Evolutionary conservation across 768 basidiomycete species (phyloP).

Genomic region (Galerina sulciceps): DNA sequence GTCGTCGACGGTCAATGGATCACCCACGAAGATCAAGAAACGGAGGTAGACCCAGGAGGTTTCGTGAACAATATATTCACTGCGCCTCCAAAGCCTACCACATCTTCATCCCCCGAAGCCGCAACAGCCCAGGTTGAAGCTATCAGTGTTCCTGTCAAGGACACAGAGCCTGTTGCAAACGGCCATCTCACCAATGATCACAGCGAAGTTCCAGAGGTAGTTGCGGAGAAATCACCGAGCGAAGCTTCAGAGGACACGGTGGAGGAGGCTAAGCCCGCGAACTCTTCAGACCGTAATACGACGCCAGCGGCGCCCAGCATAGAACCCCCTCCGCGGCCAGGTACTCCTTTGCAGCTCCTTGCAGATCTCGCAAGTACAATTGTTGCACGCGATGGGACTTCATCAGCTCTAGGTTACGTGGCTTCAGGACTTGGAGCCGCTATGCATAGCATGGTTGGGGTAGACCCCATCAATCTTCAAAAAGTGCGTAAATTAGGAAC

Average conservation of each 20-base stretch:
- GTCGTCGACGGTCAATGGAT: constrained; percentile 78
- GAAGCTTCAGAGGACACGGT: constrained; percentile 11
- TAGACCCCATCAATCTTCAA: constrained; percentile 41
- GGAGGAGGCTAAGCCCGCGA: constrained; percentile 17
- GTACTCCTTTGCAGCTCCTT: constrained; percentile 32
- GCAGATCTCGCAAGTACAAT: constrained; percentile 41
- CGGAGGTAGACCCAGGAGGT: constrained; percentile 63
- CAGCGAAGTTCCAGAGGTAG: constrained; percentile 2
- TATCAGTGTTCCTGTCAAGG: constrained; percentile 4
- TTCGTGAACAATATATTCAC: constrained; percentile 73
- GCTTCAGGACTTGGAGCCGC: constrained; percentile 43
- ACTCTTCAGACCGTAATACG: constrained; percentile 5
- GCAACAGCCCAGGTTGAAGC: constrained; percentile 8
- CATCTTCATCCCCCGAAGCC: constrained; percentile 2
- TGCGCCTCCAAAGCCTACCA: constrained; percentile 50
- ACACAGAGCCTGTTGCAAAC: constrained; percentile 10
- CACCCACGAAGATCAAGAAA: constrained; percentile 54
- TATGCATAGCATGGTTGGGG: constrained; percentile 39
- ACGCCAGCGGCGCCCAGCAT: constrained; percentile 3
- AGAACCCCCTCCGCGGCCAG: constrained; percentile 12
- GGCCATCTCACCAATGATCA: constrained; percentile 17
- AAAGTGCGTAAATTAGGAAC: constrained; percentile 29
- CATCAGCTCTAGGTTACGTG: constrained; percentile 41
- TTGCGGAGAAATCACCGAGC: constrained; percentile 1
- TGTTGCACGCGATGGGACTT: constrained; percentile 40